Evolutionary conservation across 352 stramenopile genomes (phyloP), one percentile per base, ranked within the genome.

Genomic region (Peronospora tabacina): DNA sequence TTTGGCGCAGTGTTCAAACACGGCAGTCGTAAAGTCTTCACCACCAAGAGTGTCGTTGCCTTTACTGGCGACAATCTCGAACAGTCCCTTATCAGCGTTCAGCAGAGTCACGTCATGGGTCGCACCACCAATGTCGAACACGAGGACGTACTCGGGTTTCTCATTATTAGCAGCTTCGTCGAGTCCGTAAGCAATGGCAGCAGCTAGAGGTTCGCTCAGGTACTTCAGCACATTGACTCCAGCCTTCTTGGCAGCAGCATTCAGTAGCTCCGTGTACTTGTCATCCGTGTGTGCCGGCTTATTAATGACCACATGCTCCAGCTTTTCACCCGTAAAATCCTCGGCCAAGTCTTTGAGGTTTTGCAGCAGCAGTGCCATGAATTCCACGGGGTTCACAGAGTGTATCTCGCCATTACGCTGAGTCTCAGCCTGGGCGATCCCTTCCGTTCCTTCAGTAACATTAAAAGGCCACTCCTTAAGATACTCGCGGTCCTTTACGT

Each of bases 171-270:
- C 58, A 50, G 60, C 68, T 66, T 98, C 96, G 61, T 99, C 96
- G 16, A 99, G 74, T 29, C 96, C 95, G 70, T 99, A 99, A n/a
- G 95, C 96, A 67, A 99, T 97, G 40, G 96, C 96, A 43, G 96
- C 96, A 38, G 96, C 95, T 15, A 98, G 93, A 32, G 96, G 96
- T 72, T 99, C 96, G 69, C 97, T 98, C 65, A 99, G 95, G 74
- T 98, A 92, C 44, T 93, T 87, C 58, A 98, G 76, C 45, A 99
- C 88, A 37, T 96, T 87, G 11, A 99, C 77, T 13, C 94, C 95
- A 6, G 95, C 96, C 52, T 87, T 70, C 42, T 87, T 74, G 15
- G 89, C 90, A 11, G 89, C 87, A 10, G 80, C 68, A 29, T 75
- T 61, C 65, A 95, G 65, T 37, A 93, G 62, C 49, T 85, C 66